Conservation (phyloP, 345 rosid genomes). For the Arabidopsis suecica region DNA sequence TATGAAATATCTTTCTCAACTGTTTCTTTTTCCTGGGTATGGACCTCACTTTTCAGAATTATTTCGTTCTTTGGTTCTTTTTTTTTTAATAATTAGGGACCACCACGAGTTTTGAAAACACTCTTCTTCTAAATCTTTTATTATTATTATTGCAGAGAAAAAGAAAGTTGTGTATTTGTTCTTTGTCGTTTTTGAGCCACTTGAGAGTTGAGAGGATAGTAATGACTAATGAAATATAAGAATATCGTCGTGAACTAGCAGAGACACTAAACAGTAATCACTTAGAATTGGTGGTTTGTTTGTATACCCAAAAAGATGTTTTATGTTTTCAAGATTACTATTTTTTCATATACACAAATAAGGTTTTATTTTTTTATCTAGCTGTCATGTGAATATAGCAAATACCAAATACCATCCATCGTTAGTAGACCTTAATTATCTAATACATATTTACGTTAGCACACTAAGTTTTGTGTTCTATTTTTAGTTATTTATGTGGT, state of each 20-base stretch:
- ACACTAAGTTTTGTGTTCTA: no score
- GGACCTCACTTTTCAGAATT: conserved; percentile 38
- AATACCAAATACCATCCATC: no score
- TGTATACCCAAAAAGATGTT: conserved; percentile 27
- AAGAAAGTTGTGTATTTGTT: background rate
- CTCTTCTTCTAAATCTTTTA: background rate
- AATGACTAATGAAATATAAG: background rate
- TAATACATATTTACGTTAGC: no score
- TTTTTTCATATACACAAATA: background rate
- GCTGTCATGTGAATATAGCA: no score
- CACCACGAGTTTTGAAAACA: conserved; percentile 23
- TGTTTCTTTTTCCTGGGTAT: conserved; percentile 28
- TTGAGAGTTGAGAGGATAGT: conserved; percentile 19
- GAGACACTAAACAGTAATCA: conserved; percentile 13
- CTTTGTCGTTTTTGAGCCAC: conserved; percentile 26
- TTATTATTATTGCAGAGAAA: background rate
- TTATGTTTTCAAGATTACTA: conserved; percentile 34
- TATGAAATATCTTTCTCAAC: background rate
- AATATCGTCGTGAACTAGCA: conserved; percentile 8
- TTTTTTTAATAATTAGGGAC: conserved; percentile 8
- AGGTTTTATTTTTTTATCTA: no score
- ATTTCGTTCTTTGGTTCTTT: background rate
- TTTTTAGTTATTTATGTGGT: no score
- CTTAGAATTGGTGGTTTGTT: conserved; percentile 33
- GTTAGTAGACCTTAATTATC: no score